Base-by-base conservation (phyloP, 768 basidiomycete species). In the Lactarius vividus region DNA sequence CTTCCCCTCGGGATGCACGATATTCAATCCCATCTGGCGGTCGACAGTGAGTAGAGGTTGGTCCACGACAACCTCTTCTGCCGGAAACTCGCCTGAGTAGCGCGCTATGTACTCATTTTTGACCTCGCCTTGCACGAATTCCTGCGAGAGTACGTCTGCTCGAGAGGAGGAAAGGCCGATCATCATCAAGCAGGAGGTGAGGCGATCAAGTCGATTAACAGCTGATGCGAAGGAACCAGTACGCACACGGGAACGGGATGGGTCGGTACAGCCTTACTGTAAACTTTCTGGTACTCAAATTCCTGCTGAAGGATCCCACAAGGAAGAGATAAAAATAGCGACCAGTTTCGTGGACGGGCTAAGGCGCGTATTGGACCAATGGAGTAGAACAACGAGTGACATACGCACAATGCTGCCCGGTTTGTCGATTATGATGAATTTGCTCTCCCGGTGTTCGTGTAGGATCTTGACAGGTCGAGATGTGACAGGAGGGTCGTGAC, bases 401-500 rank as follows among this genome's bases (percentile, higher is more conserved):
- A 73, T 70, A 85, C 95, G 77, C 76, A 97, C 96, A 74, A 98
- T 93, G 74, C 91, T 92, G 37, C 96, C 96, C 3, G 96, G 96
- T 80, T 99, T 99, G 73, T 98, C 90, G 31, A 99, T 90, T 16
- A 98, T 91, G 40, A 98, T 85, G 67, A 96, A 94, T 68, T 89
- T 84, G 29, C 88, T 85, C 69, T 92, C 85, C 16, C 79, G 80
- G 74, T 98, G 94, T 63, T 88, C 86, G 59, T 88, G 81, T 4
- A 98, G 77, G 42, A 98, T 82, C 68, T 87, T 85, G 61, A 98
- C 86, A 1, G 92, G 91, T 4, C 82, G 89, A 2, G 89, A 86
- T 1, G 95, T 88, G 4, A 99, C 89, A 3, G 97, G 94, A 6
- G 97, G 97, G 76, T 99, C 97, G 74, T 99, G 97, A n/a, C 94